Evolutionary conservation across 805 yeast species (phyloP), one percentile per base, ranked within the genome.

Genomic region (Schizosaccharomyces osmophilus): DNA sequence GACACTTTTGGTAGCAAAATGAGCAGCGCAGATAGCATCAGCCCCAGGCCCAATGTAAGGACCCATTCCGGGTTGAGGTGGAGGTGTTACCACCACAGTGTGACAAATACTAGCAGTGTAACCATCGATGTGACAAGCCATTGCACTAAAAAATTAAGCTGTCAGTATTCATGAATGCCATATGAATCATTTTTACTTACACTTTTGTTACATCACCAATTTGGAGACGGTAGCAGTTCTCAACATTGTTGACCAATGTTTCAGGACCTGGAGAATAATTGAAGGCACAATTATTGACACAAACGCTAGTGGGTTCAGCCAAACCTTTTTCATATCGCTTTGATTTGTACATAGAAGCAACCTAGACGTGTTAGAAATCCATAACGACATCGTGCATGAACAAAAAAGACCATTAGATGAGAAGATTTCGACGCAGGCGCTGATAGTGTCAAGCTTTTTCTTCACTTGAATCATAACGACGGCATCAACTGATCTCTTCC

Each of bases 71-170:
- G 78, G 72, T 32, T 73, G 71, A 29, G 71, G 73, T 63, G 71
- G 75, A 45, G 82, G 83, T 41, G 82, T 81, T 5, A 63, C 59
- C n/a, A 66, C 63, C 9, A 63, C 66, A 61, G 94, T 94, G 67
- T 93, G 98, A 36, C 95, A 81, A 11, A 81, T 82, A 70, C 82
- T 80, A 1, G 95, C 82, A 13, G 97, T 85, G 74, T 89, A 93
- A 62, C 98, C 98, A 72, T 93, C 98, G 66, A 93, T 80, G 65
- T 93, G 97, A 63, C 84, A 89, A 59, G 97, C 98, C 36, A 90
- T 76, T 13, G 85, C 75, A 15, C 51, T 45, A 11, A 17, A 43
- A 43, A 45, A 15, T 6, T 11, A 4, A 45, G 22, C 64, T 64
- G 31, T 24, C 6, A 32, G 22, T 17, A 9, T 59, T 15, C 32